Base-by-base conservation (phyloP, 2,329 filamentous ascomycete species). In the Epichloe brachyelytri region DNA sequence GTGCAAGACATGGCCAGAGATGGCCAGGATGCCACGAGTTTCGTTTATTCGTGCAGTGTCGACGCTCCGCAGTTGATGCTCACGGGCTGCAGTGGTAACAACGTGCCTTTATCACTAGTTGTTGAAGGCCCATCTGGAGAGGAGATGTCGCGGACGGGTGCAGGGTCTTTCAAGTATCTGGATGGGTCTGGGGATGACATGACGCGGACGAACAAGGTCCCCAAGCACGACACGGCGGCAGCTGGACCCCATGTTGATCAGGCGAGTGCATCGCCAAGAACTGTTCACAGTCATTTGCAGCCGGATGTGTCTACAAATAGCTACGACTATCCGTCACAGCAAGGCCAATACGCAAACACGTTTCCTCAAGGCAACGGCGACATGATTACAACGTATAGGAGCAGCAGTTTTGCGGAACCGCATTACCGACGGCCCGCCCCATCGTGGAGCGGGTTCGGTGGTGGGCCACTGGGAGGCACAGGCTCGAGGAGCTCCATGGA, bases 1-100 rank as follows among this genome's bases (percentile, higher is more conserved):
- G 61, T 65, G n/a, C 74, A 79, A 50, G 76, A 82, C 51, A 73
- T 89, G 22, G 75, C 79, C 44, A 83, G 83, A 62, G 70, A 71
- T 63, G 74, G 68, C 58, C 79, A 72, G 68, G 78, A 82, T 54
- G 68, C 65, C 50, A 69, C 77, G 57, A 77, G 79, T 19, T 86
- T 79, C 63, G 77, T 83, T 55, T 95, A 93, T 66, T 77, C 78
- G 33, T 74, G 95, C 58, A 80, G 78, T 44, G 80, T 82, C 40
- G 82, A 88, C 51, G 86, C 84, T 34, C 90, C 90, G 45, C 76
- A 74, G 56, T 67, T 72, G 40, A 58, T 74, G 60, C 69, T 72
- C 67, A 80, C 77, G 60, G 68, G 71, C 61, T 75, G 71, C 57
- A 61, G 65, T 43, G 68, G 64, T 47, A 68, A 68, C 65, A 77